Evolutionary conservation across 106 monocot genomes (phyloP).

Genomic region (Acanthochlamys bracteata): DNA sequence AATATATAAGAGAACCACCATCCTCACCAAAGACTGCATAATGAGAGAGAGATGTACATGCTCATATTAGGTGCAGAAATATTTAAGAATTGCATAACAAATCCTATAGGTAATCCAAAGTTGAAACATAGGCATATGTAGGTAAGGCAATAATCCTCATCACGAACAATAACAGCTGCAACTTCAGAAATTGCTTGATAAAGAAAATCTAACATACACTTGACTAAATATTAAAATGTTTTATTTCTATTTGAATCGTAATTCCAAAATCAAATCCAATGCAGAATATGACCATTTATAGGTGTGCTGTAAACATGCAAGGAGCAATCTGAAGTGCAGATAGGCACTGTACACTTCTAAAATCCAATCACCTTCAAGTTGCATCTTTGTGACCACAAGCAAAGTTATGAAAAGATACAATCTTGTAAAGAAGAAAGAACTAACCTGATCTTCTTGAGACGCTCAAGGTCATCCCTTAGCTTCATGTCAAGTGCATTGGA

Average conservation of each 20-base stretch:
- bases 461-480: constrained; percentile 72
- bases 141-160: no score
- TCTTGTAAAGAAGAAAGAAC: background rate
- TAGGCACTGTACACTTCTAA: background rate
- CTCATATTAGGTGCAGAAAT: no score
- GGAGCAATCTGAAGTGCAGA: background rate
- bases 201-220: no score
- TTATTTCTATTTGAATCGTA: no score
- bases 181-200: no score
- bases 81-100: no score
- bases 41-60: no score
- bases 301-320: background rate
- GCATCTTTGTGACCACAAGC: background rate
- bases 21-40: background rate
- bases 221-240: no score
- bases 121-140: no score
- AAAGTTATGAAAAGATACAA: background rate
- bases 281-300: background rate
- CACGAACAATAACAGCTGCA: no score
- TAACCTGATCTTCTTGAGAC: constrained; percentile 66
- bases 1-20: background rate
- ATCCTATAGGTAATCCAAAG: no score
- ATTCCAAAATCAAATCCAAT: background rate
- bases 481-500: constrained; percentile 81
- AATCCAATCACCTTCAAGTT: background rate